These are phyloP conservation scores for Lippia alba DNA, from an alignment of 305 asterid genomes.

Conservation along the genomic window DNA sequence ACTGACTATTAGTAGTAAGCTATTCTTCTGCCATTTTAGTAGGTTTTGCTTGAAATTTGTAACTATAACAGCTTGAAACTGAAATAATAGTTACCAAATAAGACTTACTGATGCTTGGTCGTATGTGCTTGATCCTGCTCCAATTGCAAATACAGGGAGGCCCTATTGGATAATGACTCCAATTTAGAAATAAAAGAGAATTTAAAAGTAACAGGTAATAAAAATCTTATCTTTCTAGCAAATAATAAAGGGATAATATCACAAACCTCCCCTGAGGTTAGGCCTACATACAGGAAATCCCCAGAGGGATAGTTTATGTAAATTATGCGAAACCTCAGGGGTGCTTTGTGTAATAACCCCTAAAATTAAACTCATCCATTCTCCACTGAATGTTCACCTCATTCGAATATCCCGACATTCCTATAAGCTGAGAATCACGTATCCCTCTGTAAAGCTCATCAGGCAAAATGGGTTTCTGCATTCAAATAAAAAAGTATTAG, in stretches of 20 bases:
- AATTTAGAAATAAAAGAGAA: slow-evolving; percentile 21
- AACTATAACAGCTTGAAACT: slow-evolving; percentile 6
- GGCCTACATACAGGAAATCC: no score
- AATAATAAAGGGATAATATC: no score
- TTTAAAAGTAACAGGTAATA: neutral
- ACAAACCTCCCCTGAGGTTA: no score
- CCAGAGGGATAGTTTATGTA: no score
- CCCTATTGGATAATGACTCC: slow-evolving; percentile 51
- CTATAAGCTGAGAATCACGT: slow-evolving; percentile 86
- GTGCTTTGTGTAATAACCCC: no score
- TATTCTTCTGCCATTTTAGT: no score
- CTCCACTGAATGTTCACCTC: slow-evolving; percentile 56
- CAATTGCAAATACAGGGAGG: slow-evolving; percentile 76
- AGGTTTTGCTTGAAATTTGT: neutral
- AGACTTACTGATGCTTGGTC: slow-evolving; percentile 83
- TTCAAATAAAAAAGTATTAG: neutral
- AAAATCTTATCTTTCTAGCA: neutral
- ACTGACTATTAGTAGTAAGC: no score
- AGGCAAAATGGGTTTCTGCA: slow-evolving; percentile 87
- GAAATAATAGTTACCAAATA: slow-evolving; percentile 18
- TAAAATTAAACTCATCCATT: slow-evolving; percentile 23
- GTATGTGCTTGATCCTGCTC: slow-evolving; percentile 77
- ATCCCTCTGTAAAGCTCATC: slow-evolving; percentile 64
- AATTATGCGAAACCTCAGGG: no score
- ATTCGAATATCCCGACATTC: slow-evolving; percentile 76